These are phyloP conservation scores for Tetrastigma voinierianum DNA, from an alignment of 164 flowering plant species.

Conservation along the genomic window DNA sequence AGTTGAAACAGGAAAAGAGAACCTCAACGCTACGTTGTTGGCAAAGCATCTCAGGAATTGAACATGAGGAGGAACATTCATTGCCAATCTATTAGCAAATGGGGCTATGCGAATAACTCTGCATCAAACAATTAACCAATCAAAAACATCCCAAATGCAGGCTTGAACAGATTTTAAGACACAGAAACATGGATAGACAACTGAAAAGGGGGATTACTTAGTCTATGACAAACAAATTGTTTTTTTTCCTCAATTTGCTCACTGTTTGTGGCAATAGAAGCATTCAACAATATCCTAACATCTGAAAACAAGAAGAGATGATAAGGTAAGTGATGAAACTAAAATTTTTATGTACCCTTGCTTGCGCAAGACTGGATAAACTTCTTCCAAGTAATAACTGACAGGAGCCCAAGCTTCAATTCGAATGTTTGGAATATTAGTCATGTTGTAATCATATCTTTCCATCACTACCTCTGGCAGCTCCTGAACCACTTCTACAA, in stretches of 20 bases:
- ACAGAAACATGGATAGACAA: too few species aligned
- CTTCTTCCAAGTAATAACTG: slow-evolving; percentile 46
- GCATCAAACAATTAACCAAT: slow-evolving; percentile 16
- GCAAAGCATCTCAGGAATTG: slow-evolving; percentile 81
- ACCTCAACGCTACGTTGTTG: slow-evolving; percentile 74
- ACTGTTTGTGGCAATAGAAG: too few species aligned
- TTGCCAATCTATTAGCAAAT: slow-evolving; percentile 88
- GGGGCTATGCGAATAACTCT: slow-evolving; percentile 86
- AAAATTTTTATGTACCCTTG: slow-evolving; percentile 42
- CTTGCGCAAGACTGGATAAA: slow-evolving; percentile 52
- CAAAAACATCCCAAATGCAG: background rate
- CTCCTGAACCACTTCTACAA: slow-evolving; percentile 61
- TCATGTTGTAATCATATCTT: slow-evolving; percentile 52
- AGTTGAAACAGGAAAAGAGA: slow-evolving; percentile 58
- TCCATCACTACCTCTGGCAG: slow-evolving; percentile 58
- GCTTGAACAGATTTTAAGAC: background rate
- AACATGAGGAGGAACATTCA: slow-evolving; percentile 68
- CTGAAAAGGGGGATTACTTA: too few species aligned
- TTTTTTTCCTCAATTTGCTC: too few species aligned
- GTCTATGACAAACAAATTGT: too few species aligned
- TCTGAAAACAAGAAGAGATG: background rate
- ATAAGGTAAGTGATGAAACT: background rate
- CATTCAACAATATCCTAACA: background rate
- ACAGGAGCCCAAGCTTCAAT: slow-evolving; percentile 71
- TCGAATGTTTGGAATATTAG: slow-evolving; percentile 43